These are phyloP conservation scores for Fagopyrum esculentum DNA, from an alignment of 148 eudicot genomes.

Conservation along the genomic window DNA sequence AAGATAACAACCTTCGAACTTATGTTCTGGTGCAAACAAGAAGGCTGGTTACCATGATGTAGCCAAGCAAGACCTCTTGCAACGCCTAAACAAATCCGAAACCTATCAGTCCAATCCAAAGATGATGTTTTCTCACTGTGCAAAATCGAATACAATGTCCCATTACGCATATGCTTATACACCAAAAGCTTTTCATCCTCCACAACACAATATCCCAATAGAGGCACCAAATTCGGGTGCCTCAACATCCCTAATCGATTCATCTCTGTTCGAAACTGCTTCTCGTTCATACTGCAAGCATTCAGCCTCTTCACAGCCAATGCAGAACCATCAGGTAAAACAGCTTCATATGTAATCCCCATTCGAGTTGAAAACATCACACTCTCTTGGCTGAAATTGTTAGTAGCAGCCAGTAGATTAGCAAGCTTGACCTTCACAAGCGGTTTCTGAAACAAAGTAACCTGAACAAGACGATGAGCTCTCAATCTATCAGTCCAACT, in stretches of 20 bases:
- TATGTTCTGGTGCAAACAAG: slow-evolving; percentile 1
- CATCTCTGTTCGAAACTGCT: slow-evolving; percentile 47
- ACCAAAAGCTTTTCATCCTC: slow-evolving; percentile 61
- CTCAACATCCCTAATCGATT: slow-evolving; percentile 41
- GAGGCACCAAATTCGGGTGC: slow-evolving; percentile 55
- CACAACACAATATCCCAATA: slow-evolving; percentile 54
- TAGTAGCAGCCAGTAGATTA: slow-evolving; percentile 4
- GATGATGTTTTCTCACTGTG: slow-evolving; percentile 12
- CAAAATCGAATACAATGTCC: slow-evolving; percentile 39
- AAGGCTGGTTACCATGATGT: slow-evolving; percentile 6
- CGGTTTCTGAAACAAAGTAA: slow-evolving; percentile 11
- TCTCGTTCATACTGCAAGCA: slow-evolving; percentile 36
- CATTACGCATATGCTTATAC: slow-evolving; percentile 51
- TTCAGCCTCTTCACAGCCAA: slow-evolving; percentile 49
- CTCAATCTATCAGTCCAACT: slow-evolving; percentile 8
- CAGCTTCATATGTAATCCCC: slow-evolving; percentile 53
- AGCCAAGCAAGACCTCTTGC: slow-evolving; percentile 15
- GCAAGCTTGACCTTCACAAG: slow-evolving; percentile 9
- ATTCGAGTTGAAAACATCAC: slow-evolving; percentile 33
- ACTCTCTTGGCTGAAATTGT: slow-evolving; percentile 8
- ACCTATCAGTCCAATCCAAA: slow-evolving; percentile 16
- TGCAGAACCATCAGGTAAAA: slow-evolving; percentile 49
- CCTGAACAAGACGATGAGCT: slow-evolving; percentile 11
- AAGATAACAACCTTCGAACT: slow-evolving; percentile 4
- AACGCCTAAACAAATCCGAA: slow-evolving; percentile 8